Base-by-base conservation (phyloP, 129 eudicot genomes). In the Gnaphalium uliginosum region DNA sequence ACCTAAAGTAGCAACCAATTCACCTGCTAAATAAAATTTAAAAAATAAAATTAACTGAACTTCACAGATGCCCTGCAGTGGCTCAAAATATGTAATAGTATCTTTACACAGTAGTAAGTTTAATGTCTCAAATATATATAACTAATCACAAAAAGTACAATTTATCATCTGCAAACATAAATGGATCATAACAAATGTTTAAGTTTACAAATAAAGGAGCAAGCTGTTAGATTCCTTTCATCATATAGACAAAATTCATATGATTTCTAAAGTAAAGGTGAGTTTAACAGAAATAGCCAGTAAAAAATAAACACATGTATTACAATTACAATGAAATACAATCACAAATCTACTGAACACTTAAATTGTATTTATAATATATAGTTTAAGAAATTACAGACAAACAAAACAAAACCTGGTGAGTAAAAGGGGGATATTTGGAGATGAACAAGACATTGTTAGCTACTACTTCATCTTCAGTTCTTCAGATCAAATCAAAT, bases 371-470 rank as follows among this genome's bases (percentile, higher is more conserved):
- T 27, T 27, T 27, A 27, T 27, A 27, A 1, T 5, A 22, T 56
- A 56, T 4, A 21, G 15, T 4, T 56, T 3, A 13, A 56, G 24
- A 22, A 56, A 56, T 56, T 56, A 56, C 4, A 50, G 25, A 46
- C 32, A 61, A 25, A 78, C 37, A 6, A 69, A 78, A 4, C 43
- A 60, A n/a, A 53, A 79, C 83, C 83, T 79, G 83, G 73, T 19
- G 62, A 65, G 74, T 66, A 73, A 65, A 37, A 15, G 27, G 67
- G 83, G 37, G 60, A 64, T 53, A 54, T 35, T 22, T 72, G 78
- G 69, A 70, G 72, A 8, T 10, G 73, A 65, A 32, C 51, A 72
- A 72, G 69, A 79, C 83, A 79, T 79, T 6, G 71, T 1, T 51
- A 33, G 56, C 37, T 76, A 24, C 48, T 15, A 23, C 35, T 61